Evolutionary conservation across 306 rosid species (phyloP).

Genomic region (Cicer bijugum): DNA sequence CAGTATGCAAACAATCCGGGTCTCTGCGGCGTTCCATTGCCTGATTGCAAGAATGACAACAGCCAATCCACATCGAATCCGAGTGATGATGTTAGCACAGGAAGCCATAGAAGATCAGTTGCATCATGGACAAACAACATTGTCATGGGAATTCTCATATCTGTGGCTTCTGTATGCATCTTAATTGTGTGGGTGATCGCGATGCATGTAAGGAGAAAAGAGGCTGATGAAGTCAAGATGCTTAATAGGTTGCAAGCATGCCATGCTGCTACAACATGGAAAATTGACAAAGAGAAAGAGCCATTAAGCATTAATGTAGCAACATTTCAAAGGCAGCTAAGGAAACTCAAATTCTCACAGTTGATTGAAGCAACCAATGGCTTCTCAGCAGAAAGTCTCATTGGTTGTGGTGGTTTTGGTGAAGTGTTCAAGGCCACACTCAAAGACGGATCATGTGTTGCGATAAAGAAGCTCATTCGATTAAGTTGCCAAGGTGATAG

Average conservation of each 20-base stretch:
- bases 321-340: constrained; percentile 90
- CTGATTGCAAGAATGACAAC: constrained; percentile 63
- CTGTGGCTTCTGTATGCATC: constrained; percentile 81
- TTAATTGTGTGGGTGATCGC: constrained; percentile 92
- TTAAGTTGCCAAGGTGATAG: constrained; percentile 95
- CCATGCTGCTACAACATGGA: constrained; percentile 96
- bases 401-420: constrained; percentile 96
- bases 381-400: constrained; percentile 92
- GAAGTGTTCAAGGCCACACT: constrained; percentile 95
- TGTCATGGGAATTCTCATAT: constrained; percentile 81
- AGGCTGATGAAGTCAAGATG: constrained; percentile 90
- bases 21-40: constrained; percentile 93
- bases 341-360: constrained; percentile 96
- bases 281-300: constrained; percentile 94
- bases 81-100: constrained; percentile 46
- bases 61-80: constrained; percentile 55
- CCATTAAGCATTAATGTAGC: constrained; percentile 95
- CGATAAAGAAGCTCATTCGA: constrained; percentile 92
- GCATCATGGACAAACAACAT: constrained; percentile 85
- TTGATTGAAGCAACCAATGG: constrained; percentile 97
- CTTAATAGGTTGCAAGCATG: constrained; percentile 83
- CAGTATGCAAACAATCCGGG: constrained; percentile 94
- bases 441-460: constrained; percentile 88
- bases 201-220: constrained; percentile 80
- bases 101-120: constrained; percentile 54